Conservation (phyloP, 306 rosid species). For the Macrotyloma uniflorum region DNA sequence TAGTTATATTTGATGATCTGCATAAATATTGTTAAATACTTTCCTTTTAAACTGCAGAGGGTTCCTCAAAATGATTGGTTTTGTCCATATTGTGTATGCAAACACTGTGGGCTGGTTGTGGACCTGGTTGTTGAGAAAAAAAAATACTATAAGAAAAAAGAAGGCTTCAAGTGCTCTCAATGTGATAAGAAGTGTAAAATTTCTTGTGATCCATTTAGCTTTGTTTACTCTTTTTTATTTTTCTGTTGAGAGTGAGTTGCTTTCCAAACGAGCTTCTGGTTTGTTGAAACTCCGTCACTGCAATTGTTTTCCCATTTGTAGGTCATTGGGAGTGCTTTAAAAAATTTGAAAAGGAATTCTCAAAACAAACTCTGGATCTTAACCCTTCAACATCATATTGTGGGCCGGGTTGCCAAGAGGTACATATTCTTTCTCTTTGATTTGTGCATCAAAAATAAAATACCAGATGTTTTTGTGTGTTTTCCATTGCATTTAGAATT, state of each 20-base stretch:
- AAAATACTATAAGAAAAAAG: background rate
- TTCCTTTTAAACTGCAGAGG: conserved; percentile 25
- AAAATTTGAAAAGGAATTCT: background rate
- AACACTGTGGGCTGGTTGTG: conserved; percentile 28
- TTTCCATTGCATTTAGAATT: background rate
- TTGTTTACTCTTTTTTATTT: background rate
- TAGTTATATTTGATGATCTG: background rate
- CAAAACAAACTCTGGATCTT: background rate
- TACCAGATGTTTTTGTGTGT: background rate
- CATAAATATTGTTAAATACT: background rate
- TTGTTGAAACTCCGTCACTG: background rate
- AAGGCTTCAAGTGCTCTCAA: background rate
- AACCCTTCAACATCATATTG: conserved; percentile 20
- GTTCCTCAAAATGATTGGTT: conserved; percentile 42
- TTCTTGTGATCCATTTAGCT: background rate
- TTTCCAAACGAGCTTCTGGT: background rate
- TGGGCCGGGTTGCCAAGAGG: conserved; percentile 37
- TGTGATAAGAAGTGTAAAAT: conserved; percentile 46
- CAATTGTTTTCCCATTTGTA: background rate
- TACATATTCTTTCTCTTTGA: conserved; percentile 1
- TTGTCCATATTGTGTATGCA: conserved; percentile 51
- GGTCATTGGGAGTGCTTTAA: conserved; percentile 46
- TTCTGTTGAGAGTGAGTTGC: background rate
- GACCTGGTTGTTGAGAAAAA: conserved; percentile 21
- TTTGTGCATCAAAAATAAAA: background rate